phyloP scores from a whole-genome alignment of 2,329 filamentous ascomycete species.

The Fusarium burgessii region DNA sequence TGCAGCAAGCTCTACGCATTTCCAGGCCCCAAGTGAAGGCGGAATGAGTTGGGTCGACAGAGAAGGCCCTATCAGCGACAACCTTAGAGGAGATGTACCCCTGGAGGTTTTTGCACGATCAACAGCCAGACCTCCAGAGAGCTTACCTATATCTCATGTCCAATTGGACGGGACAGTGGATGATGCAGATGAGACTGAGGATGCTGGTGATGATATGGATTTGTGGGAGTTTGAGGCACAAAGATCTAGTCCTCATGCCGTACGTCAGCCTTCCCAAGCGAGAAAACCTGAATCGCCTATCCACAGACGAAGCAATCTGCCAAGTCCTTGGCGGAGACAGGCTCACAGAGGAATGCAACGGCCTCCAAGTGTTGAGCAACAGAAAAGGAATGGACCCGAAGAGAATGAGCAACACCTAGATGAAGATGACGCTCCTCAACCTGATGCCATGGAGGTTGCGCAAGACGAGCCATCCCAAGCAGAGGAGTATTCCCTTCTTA shows the following conservation, averaged over 20 bases:
- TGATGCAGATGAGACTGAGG: slow-evolving; percentile 35
- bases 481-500: slow-evolving; percentile 61
- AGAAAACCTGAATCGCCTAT: slow-evolving; percentile 38
- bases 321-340: slow-evolving; percentile 56
- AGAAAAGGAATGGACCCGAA: slow-evolving; percentile 1
- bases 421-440: slow-evolving; percentile 12
- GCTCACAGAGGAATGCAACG: slow-evolving; percentile 38
- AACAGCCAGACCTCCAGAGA: neutral
- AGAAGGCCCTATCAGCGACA: slow-evolving; percentile 54
- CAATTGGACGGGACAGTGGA: slow-evolving; percentile 32
- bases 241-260: slow-evolving; percentile 56
- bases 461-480: slow-evolving; percentile 37
- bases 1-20: slow-evolving; percentile 51
- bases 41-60: slow-evolving; percentile 59
- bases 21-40: slow-evolving; percentile 50
- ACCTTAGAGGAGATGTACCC: slow-evolving; percentile 52
- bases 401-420: slow-evolving; percentile 1
- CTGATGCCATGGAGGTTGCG: slow-evolving; percentile 27
- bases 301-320: slow-evolving; percentile 45
- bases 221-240: slow-evolving; percentile 70
- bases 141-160: slow-evolving; percentile 1
- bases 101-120: slow-evolving; percentile 46
- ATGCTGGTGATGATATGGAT: slow-evolving; percentile 59
- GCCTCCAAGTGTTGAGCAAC: neutral
- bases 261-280: slow-evolving; percentile 48